Evolutionary conservation across 768 basidiomycete species (phyloP), one percentile per base, ranked within the genome.

Genomic region (Hericium coralloides): DNA sequence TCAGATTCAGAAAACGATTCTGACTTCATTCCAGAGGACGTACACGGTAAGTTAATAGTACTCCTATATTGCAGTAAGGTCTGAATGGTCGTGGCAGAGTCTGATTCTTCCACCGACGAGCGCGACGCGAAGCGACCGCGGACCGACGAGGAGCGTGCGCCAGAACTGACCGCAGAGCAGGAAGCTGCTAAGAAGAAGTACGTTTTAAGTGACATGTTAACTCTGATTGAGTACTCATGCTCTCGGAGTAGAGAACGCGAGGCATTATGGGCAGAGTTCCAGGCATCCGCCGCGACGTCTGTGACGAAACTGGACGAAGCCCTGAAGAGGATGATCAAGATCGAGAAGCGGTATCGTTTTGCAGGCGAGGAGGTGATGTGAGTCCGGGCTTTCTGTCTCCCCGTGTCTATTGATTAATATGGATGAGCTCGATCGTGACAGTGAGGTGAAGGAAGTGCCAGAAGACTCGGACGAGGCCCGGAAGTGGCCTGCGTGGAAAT

Each of bases 331-430:
- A 73, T 75, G 62, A 76, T 93, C 38, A 87, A 84, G 69, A 73
- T 94, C 49, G 79, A 83, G 67, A 87, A 83, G 65, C 77, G 74
- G 38, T 87, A 83, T 67, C 67, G 80, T 37, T 94, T 87, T 64
- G 91, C 89, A 1, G 92, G 91, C 22, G 84, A 92, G 58, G 79
- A 84, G 36, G 74, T 86, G 49, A 71, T 76, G 92, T 92, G 68
- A 64, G 85, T 76, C 3, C 17, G 1, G 43, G n/a, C 37, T 4
- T 14, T 45, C 20, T 18, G 2, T 14, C 36, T n/a, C 12, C 52
- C 56, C 2, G 17, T 18, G n/a, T 12, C 41, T 23, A n/a, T 41
- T 22, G 49, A 23, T 53, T 55, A 41, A 60, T 52, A 15, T 58
- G 38, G 41, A 26, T 52, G 61, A 57, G 56, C 45, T 47, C 26